Percentiles rank a stretch among this genome's conserved stretches.
Conservation (phyloP, 805 yeast genomes). For the Yarrowia yakushimensis region DNA sequence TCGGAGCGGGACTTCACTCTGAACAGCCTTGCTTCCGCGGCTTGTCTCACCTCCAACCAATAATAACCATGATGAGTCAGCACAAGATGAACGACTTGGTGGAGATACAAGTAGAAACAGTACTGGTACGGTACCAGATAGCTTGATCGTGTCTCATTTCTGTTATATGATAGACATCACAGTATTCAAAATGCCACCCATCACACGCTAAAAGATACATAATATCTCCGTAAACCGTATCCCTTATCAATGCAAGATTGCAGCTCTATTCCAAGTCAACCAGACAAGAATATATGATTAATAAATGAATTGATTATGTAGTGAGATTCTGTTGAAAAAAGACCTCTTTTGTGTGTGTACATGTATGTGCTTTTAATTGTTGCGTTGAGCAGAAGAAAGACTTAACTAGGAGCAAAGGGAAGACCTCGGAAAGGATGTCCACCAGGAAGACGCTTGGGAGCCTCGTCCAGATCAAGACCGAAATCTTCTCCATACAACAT, state of each 20-base stretch:
- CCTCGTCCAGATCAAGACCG: slow-evolving; percentile 5
- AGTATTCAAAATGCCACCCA: too few species aligned
- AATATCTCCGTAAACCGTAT: neutral
- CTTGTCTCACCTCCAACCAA: neutral
- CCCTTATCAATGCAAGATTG: slow-evolving; percentile 3
- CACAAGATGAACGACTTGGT: too few species aligned
- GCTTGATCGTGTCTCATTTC: too few species aligned
- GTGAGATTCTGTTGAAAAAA: neutral
- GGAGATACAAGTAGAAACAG: too few species aligned
- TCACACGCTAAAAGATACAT: neutral
- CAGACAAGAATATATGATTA: neutral
- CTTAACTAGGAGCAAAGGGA: slow-evolving; percentile 23
- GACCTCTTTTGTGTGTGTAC: neutral
- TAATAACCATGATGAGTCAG: too few species aligned
- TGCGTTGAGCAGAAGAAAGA: neutral
- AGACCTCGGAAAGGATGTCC: slow-evolving; percentile 18
- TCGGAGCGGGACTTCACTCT: neutral
- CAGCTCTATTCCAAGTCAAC: neutral
- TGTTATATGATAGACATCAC: too few species aligned
- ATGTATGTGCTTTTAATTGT: neutral
- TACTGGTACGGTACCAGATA: too few species aligned
- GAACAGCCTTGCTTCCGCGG: too few species aligned
- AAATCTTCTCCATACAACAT: slow-evolving; percentile 19
- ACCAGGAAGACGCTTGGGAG: slow-evolving; percentile 3
- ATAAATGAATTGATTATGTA: neutral